Evolutionary conservation across 106 monocot genomes (phyloP), one percentile per base, ranked within the genome.

Genomic region (Posidonia australis): DNA sequence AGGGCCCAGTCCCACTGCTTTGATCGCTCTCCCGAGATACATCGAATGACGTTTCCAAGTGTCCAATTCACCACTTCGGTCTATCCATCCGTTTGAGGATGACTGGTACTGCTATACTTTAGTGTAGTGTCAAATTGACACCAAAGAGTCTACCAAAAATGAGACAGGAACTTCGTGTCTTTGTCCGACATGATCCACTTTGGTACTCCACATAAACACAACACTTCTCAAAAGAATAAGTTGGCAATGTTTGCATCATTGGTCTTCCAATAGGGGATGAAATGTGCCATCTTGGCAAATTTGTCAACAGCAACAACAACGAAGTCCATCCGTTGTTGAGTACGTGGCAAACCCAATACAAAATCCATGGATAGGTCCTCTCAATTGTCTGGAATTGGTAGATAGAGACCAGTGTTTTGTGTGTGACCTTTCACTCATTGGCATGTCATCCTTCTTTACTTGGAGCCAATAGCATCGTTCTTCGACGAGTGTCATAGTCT

Each of bases 281-380:
- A 54, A 23, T 54, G 54, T 25, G n/a, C 54, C 54, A 54, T 54
- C 24, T 54, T 54, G 54, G 54, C 5, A 12, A 54, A 54, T 1
- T 18, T 2, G 54, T 54, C 54, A 2, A 54, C 54, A 2, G 20
- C 54, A 0, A 54, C 54, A 17, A 54, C 5, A 10, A 54, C 20
- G 54, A 12, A 54, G 24, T 54, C 12, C 7, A 54, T 10, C 54
- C 54, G 10, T 1, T 5, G 9, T 24, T 23, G 1, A 1, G 54
- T 54, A 4, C 54, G 1, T 25, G 54, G 24, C 10, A 54, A 12
- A 1, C 54, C 54, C 19, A 54, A 24, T 1, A 54, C 54, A 24
- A 54, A 54, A 12, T 54, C 54, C 22, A 54, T 54, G 54, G 5
- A 22, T 10, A 54, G 1, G 54, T 54, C 54, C 1, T 2, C 24